Percentiles rank a stretch among this genome's conserved stretches.
Conservation (phyloP, 371 early-diverging fungal species). For the Zychaea mexicana region DNA sequence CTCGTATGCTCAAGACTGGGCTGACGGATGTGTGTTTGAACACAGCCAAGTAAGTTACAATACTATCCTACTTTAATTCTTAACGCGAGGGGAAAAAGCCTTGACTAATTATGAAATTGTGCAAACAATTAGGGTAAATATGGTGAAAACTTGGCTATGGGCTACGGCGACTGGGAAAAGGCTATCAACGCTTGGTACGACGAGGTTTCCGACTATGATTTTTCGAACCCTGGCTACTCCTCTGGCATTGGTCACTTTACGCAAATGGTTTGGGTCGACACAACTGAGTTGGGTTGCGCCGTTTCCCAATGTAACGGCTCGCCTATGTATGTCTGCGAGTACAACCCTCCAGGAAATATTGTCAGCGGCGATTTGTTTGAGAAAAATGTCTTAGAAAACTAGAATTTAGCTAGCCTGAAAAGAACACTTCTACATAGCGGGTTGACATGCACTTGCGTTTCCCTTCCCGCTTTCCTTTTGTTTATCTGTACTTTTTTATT, state of each 20-base stretch:
- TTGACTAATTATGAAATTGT: not conserved
- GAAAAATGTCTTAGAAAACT: conserved; percentile 43
- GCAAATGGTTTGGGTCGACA: conserved; percentile 54
- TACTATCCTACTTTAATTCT: no score
- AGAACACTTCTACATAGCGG: no score
- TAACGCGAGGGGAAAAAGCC: no score
- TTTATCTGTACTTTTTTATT: no score
- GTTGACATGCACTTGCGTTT: no score
- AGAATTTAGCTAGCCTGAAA: no score
- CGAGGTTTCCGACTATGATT: conserved; percentile 45
- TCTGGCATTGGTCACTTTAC: conserved; percentile 53
- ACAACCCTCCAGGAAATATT: conserved; percentile 30
- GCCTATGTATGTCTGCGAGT: conserved; percentile 52
- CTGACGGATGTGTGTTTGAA: conserved; percentile 39
- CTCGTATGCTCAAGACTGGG: conserved; percentile 47
- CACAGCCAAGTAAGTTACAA: conserved; percentile 30
- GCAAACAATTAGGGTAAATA: conserved; percentile 21
- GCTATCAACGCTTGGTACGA: conserved; percentile 49
- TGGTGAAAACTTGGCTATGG: conserved; percentile 55
- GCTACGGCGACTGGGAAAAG: conserved; percentile 31
- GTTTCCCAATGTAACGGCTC: conserved; percentile 38
- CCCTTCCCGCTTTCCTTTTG: no score
- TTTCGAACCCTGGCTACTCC: conserved; percentile 29
- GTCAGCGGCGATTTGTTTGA: conserved; percentile 16
- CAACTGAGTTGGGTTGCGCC: conserved; percentile 57